Evolutionary conservation across 2,329 filamentous ascomycete genomes (phyloP).

Genomic region (Colletotrichum navitas): DNA sequence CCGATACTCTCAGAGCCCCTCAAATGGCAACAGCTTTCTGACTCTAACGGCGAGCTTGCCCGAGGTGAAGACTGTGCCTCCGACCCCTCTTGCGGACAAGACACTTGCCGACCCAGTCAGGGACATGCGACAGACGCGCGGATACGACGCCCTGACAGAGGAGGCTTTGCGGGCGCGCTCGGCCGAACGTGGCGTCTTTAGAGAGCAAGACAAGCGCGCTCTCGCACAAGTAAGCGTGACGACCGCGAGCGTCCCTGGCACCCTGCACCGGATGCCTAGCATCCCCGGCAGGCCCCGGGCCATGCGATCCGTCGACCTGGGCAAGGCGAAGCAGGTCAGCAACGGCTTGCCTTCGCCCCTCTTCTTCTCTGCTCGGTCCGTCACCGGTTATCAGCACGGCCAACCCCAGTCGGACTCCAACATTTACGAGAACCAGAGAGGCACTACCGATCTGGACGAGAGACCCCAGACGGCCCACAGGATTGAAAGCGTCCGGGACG

Average conservation of each 20-base stretch:
- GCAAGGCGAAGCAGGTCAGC: constrained; percentile 47
- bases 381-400: constrained; percentile 57
- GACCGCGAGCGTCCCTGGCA: constrained; percentile 72
- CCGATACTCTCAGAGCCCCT: constrained; percentile 60
- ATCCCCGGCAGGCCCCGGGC: constrained; percentile 54
- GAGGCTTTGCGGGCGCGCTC: constrained; percentile 70
- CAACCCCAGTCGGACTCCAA: constrained; percentile 61
- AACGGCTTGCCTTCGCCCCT: constrained; percentile 53
- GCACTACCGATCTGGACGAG: constrained; percentile 54
- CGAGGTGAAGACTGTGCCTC: constrained; percentile 44
- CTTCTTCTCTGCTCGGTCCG: constrained; percentile 54
- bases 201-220: constrained; percentile 72
- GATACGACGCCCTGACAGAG: constrained; percentile 55
- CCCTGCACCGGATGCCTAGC: constrained; percentile 56
- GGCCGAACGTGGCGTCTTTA: constrained; percentile 72
- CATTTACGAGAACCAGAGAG: constrained; percentile 54
- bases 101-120: constrained; percentile 57
- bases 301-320: constrained; percentile 59
- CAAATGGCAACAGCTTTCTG: constrained; percentile 59
- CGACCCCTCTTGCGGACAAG: constrained; percentile 55
- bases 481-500: constrained; percentile 48
- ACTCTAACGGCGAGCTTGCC: constrained; percentile 52
- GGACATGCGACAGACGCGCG: constrained; percentile 57
- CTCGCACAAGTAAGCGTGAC: constrained; percentile 74
- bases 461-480: constrained; percentile 64